Base-by-base conservation (phyloP, 2,329 filamentous ascomycete genomes). In the Cryphonectria carpinicola region DNA sequence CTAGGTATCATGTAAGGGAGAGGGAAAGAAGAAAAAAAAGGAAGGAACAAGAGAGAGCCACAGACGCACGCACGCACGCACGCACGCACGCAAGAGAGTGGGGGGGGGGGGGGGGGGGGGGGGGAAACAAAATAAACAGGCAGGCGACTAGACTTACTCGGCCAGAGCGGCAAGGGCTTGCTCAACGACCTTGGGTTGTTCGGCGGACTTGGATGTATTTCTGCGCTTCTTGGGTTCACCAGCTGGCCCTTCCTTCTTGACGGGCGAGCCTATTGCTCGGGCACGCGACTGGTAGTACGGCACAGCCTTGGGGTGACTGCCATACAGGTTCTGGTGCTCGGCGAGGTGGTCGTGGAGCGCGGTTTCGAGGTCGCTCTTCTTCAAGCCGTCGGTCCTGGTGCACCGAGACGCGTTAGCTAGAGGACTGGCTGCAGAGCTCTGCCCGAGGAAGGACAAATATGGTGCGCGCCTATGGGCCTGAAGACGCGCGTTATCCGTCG, bases 301-400 rank as follows among this genome's bases (percentile, higher is more conserved):
- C 72, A 87, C 83, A 78, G 97, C 88, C 69, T 84, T 85, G 68
- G 90, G 82, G 74, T 94, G 88, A 71, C 84, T 84, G 67, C 87
- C 84, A 78, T 93, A 91, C 72, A 85, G 86, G 74, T 87, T 84
- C 75, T 88, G 85, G 82, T 97, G 92, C 73, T 88, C 85, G 75
- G 89, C 86, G 62, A 97, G 88, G 81, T 90, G 90, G 63, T 90
- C 87, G 76, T 97, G 92, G 74, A 97, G 88, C 61, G 88, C 88
- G 71, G 86, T 80, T 78, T 95, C 93, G 72, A 98, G 88, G 65
- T 97, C 94, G 74, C 86, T 84, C 82, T 97, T 97, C 80, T 92
- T 92, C 74, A 91, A 83, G 70, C 86, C 84, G 75, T 93, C 89
- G 77, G 88, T 90, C 78, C 92, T 95, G 77, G 74, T 70, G 56